Conservation (phyloP, 1,284 basidiomycete species). For the Sanghuangporus baumii region DNA sequence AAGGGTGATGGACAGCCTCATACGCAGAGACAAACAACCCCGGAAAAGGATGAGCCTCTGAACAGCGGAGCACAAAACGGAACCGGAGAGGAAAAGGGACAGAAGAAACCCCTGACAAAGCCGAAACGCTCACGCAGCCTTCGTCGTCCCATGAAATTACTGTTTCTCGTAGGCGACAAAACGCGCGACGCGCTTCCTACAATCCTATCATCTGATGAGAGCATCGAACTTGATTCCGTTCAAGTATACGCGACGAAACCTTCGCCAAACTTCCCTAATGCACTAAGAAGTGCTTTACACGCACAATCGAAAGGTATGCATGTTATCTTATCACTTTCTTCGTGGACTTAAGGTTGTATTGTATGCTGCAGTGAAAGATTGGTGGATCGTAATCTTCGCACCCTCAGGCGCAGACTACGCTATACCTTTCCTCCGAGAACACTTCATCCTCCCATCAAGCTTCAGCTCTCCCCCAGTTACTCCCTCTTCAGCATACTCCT, state of each 20-base stretch:
- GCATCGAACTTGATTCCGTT: conserved; percentile 41
- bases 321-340: neutral
- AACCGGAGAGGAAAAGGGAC: neutral
- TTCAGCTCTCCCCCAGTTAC: neutral
- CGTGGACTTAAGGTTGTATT: neutral
- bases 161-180: conserved; percentile 81
- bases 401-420: conserved; percentile 63
- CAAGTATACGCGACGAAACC: conserved; percentile 66
- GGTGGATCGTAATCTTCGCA: conserved; percentile 75
- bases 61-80: neutral
- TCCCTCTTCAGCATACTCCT: neutral
- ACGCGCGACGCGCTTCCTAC: conserved; percentile 61
- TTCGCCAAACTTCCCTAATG: conserved; percentile 43
- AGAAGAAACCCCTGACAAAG: neutral
- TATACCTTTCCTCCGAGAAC: conserved; percentile 41
- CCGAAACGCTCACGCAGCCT: neutral
- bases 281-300: conserved; percentile 35
- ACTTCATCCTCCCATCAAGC: conserved; percentile 33
- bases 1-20: neutral
- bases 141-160: conserved; percentile 29
- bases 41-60: neutral
- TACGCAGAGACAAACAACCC: neutral
- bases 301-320: conserved; percentile 25
- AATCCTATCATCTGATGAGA: conserved; percentile 39
- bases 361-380: conserved; percentile 23